Conservation (phyloP, 352 stramenopile genomes). For the Salisapilia sapeloensis region DNA sequence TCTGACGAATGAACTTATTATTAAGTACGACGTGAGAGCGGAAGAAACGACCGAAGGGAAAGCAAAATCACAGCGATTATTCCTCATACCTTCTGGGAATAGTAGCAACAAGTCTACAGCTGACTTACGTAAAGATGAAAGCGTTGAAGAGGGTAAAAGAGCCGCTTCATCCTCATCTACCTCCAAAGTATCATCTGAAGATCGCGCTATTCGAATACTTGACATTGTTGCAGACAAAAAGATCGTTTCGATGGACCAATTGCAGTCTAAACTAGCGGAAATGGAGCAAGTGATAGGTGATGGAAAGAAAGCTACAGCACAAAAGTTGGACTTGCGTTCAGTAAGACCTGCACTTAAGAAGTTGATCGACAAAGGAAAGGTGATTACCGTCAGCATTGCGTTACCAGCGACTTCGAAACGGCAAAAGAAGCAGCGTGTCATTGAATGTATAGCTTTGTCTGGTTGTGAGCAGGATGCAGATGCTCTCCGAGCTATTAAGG, state of each 20-base stretch:
- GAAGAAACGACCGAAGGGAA: too few relatives aligned
- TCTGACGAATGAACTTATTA: conserved; percentile 24
- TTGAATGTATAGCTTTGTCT: conserved; percentile 52
- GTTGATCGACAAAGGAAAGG: conserved; percentile 19
- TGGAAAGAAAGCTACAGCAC: conserved; percentile 9
- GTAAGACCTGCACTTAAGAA: conserved; percentile 48
- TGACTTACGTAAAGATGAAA: too few relatives aligned
- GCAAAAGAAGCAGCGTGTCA: conserved; percentile 34
- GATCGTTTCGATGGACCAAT: conserved; percentile 49
- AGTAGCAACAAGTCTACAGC: too few relatives aligned
- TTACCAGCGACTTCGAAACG: conserved; percentile 45
- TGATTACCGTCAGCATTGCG: conserved; percentile 47
- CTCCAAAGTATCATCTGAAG: too few relatives aligned
- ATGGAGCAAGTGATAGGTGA: conserved; percentile 16
- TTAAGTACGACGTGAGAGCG: too few relatives aligned
- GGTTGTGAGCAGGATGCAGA: conserved; percentile 27
- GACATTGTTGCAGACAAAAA: too few relatives aligned
- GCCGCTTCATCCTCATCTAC: too few relatives aligned
- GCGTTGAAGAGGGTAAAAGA: too few relatives aligned
- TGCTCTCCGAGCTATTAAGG: conserved; percentile 32
- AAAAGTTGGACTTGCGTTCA: conserved; percentile 44
- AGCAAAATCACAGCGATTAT: too few relatives aligned
- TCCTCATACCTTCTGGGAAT: too few relatives aligned
- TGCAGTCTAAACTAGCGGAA: conserved; percentile 31
- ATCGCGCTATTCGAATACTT: too few relatives aligned